Percentiles rank a stretch among this genome's conserved stretches.
These are phyloP conservation scores for Zymoseptoria passerinii DNA, from an alignment of 2,329 filamentous ascomycete species.

Conservation along the genomic window DNA sequence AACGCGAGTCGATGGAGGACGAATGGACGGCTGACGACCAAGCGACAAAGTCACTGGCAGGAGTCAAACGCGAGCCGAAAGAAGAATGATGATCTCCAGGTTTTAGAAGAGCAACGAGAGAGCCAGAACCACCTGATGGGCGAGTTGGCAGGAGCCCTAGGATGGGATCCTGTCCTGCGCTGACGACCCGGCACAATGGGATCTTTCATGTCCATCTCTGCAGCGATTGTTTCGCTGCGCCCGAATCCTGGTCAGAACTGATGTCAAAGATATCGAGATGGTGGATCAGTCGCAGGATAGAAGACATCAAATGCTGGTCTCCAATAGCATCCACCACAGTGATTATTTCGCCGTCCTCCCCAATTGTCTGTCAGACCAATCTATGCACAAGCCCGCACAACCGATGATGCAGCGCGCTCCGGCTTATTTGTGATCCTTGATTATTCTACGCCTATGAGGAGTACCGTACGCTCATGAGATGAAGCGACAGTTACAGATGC, in stretches of 20 bases:
- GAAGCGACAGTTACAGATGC: conserved; percentile 28
- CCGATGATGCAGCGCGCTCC: conserved; percentile 88
- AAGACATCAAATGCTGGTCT: too few species aligned
- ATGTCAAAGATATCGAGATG: too few species aligned
- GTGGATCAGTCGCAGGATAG: too few species aligned
- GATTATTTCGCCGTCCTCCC: too few species aligned
- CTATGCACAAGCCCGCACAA: conserved; percentile 84
- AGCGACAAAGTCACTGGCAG: neutral
- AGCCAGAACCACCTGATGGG: neutral
- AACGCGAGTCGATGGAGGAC: neutral
- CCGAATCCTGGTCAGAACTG: too few species aligned
- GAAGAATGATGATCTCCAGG: neutral
- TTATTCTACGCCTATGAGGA: conserved; percentile 59
- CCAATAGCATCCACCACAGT: too few species aligned
- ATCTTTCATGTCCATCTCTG: too few species aligned
- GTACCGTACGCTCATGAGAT: conserved; percentile 24
- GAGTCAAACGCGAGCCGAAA: neutral
- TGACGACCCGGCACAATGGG: too few species aligned
- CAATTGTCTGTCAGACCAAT: neutral
- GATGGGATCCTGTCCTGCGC: too few species aligned
- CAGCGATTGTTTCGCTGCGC: too few species aligned
- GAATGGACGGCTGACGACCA: neutral
- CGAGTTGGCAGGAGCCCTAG: too few species aligned
- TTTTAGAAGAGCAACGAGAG: too few species aligned
- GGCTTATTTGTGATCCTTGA: conserved; percentile 90